phyloP scores from a whole-genome alignment of 176 grass and related monocot species.

The Pontederia crassipes region DNA sequence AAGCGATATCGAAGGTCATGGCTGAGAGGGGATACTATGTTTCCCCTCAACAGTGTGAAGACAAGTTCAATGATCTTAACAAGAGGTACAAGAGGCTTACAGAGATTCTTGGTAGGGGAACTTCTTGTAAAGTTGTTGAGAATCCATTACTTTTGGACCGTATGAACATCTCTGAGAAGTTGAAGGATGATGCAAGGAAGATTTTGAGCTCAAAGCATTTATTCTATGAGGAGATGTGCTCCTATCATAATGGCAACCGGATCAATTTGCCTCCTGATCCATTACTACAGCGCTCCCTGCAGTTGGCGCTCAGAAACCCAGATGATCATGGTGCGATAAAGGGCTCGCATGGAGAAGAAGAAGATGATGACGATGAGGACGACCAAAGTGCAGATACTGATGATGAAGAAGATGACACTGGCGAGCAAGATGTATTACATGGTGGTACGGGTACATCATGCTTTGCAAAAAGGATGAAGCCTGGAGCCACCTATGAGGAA shows the following conservation, averaged over 20 bases:
- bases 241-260: slow-evolving; percentile 48
- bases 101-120: slow-evolving; percentile 52
- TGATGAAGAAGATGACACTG: slow-evolving; percentile 36
- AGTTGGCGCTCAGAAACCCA: slow-evolving; percentile 40
- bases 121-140: slow-evolving; percentile 42
- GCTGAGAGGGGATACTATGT: slow-evolving; percentile 44
- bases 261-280: slow-evolving; percentile 39
- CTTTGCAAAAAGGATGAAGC: slow-evolving; percentile 4
- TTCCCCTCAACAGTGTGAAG: slow-evolving; percentile 59
- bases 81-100: slow-evolving; percentile 66
- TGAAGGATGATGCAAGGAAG: slow-evolving; percentile 45
- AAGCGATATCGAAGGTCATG: slow-evolving; percentile 51
- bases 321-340: slow-evolving; percentile 32
- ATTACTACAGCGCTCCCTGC: slow-evolving; percentile 39
- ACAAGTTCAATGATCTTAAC: slow-evolving; percentile 76
- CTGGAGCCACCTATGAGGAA: slow-evolving; percentile 1
- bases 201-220: slow-evolving; percentile 66
- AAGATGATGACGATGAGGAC: slow-evolving; percentile 58
- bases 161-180: slow-evolving; percentile 36
- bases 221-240: slow-evolving; percentile 69
- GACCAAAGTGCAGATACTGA: slow-evolving; percentile 34
- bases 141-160: slow-evolving; percentile 41
- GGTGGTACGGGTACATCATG: not conserved
- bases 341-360: slow-evolving; percentile 21
- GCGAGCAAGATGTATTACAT: not conserved